Evolutionary conservation across 139 green algal species (phyloP).

Genomic region (Ostreobium quekettii): DNA sequence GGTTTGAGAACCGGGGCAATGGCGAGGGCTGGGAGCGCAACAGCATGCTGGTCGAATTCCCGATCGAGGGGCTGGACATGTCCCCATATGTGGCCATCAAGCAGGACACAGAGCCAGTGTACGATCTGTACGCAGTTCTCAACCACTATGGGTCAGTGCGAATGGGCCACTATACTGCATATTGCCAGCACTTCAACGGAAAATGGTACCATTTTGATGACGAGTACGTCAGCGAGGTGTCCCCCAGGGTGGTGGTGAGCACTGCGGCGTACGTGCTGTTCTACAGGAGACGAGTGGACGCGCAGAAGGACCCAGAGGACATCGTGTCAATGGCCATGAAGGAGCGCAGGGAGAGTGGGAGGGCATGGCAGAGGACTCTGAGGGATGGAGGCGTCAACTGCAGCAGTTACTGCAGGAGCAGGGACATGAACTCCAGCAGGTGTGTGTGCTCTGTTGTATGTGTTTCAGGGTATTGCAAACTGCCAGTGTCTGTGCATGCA

Average conservation of each 20-base stretch:
- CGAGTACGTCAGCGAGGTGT: conserved; percentile 28
- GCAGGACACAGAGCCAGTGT: conserved; percentile 43
- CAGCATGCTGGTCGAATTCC: background rate
- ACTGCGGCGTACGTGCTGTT: conserved; percentile 89
- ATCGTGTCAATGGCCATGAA: too few relatives aligned
- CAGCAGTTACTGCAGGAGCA: too few relatives aligned
- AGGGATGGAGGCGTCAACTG: too few relatives aligned
- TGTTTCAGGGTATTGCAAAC: too few relatives aligned
- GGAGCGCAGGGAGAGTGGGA: too few relatives aligned
- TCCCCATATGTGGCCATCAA: conserved; percentile 28
- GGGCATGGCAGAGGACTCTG: too few relatives aligned
- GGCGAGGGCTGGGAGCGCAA: background rate
- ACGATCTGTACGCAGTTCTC: conserved; percentile 84
- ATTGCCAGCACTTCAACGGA: conserved; percentile 28
- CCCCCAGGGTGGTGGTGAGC: conserved; percentile 21
- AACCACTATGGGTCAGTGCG: conserved; percentile 90
- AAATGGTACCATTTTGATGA: conserved; percentile 89
- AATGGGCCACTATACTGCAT: conserved; percentile 95
- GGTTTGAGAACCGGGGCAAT: conserved; percentile 74
- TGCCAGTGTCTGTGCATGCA: too few relatives aligned
- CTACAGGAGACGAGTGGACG: conserved; percentile 54
- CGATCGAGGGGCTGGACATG: conserved; percentile 70
- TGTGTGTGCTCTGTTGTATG: too few relatives aligned
- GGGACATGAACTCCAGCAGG: too few relatives aligned
- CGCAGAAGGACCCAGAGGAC: conserved; percentile 27